Percentiles rank a stretch among this genome's conserved stretches.
phyloP scores from a whole-genome alignment of 371 early-diverging fungal genomes.

The Mucor piriformis region DNA sequence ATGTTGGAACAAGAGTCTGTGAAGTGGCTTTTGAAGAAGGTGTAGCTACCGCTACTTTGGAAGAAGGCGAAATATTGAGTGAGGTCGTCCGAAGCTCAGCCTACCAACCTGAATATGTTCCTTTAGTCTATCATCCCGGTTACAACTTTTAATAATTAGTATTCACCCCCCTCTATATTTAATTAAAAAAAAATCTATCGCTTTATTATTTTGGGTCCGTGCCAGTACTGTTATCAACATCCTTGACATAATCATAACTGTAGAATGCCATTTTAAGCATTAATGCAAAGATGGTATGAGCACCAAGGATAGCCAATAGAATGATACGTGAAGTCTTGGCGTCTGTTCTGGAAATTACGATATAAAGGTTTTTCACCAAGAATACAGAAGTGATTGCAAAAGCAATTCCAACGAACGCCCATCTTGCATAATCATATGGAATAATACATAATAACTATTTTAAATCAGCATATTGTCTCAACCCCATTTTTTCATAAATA shows the following conservation, averaged over 20 bases:
- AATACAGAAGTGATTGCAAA: constrained; percentile 50
- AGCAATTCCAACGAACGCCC: constrained; percentile 67
- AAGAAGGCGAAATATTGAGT: constrained; percentile 50
- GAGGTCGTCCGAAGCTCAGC: constrained; percentile 53
- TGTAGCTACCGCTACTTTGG: constrained; percentile 44
- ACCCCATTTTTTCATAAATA: not conserved
- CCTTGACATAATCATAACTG: constrained; percentile 38
- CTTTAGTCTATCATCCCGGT: constrained; percentile 41
- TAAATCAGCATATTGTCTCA: not conserved
- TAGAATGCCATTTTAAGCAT: constrained; percentile 86
- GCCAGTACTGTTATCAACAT: not conserved
- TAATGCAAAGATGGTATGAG: constrained; percentile 75
- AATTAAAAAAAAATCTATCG: not conserved
- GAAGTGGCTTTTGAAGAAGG: constrained; percentile 64
- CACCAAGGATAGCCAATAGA: constrained; percentile 63
- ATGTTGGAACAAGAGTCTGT: constrained; percentile 60
- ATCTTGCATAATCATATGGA: constrained; percentile 66
- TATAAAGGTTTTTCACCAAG: constrained; percentile 62
- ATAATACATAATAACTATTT: constrained; percentile 69
- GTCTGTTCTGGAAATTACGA: constrained; percentile 64
- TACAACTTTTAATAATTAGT: not conserved
- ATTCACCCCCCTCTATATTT: not conserved
- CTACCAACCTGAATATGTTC: constrained; percentile 61
- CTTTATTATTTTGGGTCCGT: not conserved
- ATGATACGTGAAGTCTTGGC: constrained; percentile 70